Conservation (phyloP, 805 yeast genomes). For the Candida khao-thaluensis region DNA sequence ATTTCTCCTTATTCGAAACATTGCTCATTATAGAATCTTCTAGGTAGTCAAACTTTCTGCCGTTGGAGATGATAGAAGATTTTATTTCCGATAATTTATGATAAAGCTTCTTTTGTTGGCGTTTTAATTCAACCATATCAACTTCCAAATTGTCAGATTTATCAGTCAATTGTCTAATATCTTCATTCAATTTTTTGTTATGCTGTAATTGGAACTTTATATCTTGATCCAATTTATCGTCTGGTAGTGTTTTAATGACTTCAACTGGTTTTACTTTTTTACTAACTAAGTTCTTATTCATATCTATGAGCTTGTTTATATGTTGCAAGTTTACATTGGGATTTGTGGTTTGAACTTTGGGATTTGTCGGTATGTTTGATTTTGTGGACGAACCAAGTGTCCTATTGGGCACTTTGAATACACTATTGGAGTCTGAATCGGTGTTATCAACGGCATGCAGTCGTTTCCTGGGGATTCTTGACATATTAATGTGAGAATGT, state of each 20-base stretch:
- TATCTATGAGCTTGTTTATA: conserved; percentile 18
- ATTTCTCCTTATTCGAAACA: conserved; percentile 29
- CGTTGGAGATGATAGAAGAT: conserved; percentile 9
- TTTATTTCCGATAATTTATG: conserved; percentile 14
- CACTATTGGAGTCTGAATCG: background rate
- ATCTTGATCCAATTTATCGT: conserved; percentile 12
- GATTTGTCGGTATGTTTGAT: background rate
- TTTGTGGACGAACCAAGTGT: background rate
- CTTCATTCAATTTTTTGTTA: conserved; percentile 13
- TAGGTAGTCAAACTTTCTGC: conserved; percentile 21
- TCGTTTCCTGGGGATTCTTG: conserved; percentile 11
- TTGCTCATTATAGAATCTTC: conserved; percentile 28
- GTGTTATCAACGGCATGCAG: background rate
- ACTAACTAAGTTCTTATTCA: conserved; percentile 9
- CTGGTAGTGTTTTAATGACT: background rate
- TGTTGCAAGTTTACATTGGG: conserved; percentile 16
- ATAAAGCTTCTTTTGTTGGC: conserved; percentile 14
- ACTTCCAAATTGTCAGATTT: conserved; percentile 21
- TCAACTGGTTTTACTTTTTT: conserved; percentile 2
- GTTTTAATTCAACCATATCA: conserved; percentile 19
- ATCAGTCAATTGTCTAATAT: conserved; percentile 14
- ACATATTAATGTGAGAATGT: conserved; percentile 9
- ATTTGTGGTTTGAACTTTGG: conserved; percentile 1
- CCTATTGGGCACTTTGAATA: background rate
- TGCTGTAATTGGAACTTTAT: conserved; percentile 10